Percentiles rank a stretch among this genome's conserved stretches.
These are phyloP conservation scores for Cyclocybe cylindracea DNA, from an alignment of 768 basidiomycete species.

Conservation along the genomic window DNA sequence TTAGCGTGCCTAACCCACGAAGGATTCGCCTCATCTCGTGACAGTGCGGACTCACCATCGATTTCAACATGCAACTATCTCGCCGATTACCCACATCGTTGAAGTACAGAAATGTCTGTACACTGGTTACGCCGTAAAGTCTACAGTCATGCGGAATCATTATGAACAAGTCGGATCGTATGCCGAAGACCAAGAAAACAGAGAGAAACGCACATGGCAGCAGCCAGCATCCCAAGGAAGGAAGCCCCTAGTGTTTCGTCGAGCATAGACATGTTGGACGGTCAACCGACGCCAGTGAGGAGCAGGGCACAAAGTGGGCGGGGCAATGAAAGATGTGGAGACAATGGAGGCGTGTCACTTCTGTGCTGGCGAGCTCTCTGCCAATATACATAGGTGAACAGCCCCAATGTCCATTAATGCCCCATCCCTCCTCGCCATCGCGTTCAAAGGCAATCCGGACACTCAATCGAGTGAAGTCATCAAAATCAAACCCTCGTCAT, in stretches of 20 bases:
- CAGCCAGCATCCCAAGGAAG: constrained; percentile 14
- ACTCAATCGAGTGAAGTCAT: too few relatives aligned
- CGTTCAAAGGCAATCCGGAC: too few relatives aligned
- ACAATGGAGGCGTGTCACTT: too few relatives aligned
- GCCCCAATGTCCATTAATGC: too few relatives aligned
- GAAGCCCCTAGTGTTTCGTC: constrained; percentile 16
- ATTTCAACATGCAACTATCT: constrained; percentile 14
- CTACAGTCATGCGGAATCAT: neutral
- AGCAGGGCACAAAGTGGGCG: too few relatives aligned
- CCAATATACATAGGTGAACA: too few relatives aligned
- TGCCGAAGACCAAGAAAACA: too few relatives aligned
- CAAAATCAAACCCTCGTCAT: too few relatives aligned
- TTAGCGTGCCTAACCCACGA: neutral
- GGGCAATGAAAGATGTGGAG: too few relatives aligned
- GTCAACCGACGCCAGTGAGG: too few relatives aligned
- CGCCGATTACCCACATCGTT: constrained; percentile 1
- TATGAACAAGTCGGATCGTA: neutral
- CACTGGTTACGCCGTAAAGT: constrained; percentile 19
- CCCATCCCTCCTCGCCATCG: too few relatives aligned
- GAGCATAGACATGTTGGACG: neutral
- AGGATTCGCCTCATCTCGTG: neutral
- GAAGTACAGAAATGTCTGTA: constrained; percentile 22
- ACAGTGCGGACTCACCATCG: constrained; percentile 6
- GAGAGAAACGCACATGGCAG: constrained; percentile 12
- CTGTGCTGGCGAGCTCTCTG: too few relatives aligned